A percentile compares a stretch with the other conserved stretches of the same genome.
These are phyloP conservation scores for Aspergillus campestris DNA, from an alignment of 495 filamentous ascomycete species.

Conservation along the genomic window DNA sequence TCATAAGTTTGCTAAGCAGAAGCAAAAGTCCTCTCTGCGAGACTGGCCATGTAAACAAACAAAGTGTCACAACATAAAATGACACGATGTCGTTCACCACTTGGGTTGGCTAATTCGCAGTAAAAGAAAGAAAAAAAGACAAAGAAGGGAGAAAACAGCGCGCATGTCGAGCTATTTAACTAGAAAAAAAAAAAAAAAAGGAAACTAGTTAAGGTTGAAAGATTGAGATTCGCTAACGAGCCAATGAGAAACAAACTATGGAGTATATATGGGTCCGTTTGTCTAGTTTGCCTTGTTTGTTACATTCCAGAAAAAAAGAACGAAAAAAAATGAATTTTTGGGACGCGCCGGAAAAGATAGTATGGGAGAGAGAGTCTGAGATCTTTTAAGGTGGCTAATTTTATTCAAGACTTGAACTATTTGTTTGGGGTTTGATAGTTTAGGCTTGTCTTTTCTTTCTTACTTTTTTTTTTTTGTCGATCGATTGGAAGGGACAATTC, in stretches of 20 bases:
- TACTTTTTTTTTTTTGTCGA: background rate
- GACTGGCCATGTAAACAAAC: background rate
- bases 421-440: background rate
- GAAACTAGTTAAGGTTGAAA: background rate
- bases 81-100: no score
- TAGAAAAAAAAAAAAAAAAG: slow-evolving; percentile 3
- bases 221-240: slow-evolving; percentile 15
- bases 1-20: no score
- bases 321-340: slow-evolving; percentile 14
- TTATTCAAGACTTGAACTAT: no score
- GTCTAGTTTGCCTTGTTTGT: slow-evolving; percentile 26
- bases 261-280: slow-evolving; percentile 7
- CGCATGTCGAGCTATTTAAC: background rate
- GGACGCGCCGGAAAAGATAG: slow-evolving; percentile 4
- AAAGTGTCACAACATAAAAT: no score
- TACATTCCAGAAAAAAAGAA: slow-evolving; percentile 1
- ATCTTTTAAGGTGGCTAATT: no score
- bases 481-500: no score
- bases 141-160: slow-evolving; percentile 4
- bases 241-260: slow-evolving; percentile 8
- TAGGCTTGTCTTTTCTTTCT: no score
- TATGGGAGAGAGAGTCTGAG: background rate
- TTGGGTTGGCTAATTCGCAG: background rate
- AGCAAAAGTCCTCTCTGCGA: background rate
- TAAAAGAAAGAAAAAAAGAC: slow-evolving; percentile 2